These are phyloP conservation scores for Antrodiella citrinella DNA, from an alignment of 768 basidiomycete genomes.

Conservation along the genomic window DNA sequence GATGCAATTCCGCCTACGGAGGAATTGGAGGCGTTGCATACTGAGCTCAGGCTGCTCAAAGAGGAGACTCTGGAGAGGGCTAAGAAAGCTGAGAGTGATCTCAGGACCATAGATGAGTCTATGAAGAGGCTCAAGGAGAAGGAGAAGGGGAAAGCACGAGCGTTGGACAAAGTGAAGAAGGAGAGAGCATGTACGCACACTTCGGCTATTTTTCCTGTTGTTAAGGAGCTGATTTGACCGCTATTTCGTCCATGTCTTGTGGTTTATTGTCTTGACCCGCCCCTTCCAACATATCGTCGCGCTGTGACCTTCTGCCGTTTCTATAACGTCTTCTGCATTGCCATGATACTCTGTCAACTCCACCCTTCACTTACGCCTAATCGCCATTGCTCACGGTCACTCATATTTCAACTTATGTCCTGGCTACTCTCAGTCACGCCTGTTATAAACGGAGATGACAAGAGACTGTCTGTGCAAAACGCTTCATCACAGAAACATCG, in stretches of 20 bases:
- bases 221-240: background rate
- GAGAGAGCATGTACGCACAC: slow-evolving; percentile 65
- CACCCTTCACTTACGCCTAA: too few species aligned
- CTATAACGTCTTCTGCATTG: too few species aligned
- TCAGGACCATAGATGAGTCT: slow-evolving; percentile 66
- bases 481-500: slow-evolving; percentile 38
- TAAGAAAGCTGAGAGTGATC: slow-evolving; percentile 70
- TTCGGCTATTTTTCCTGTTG: background rate
- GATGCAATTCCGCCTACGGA: slow-evolving; percentile 64
- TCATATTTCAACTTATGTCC: too few species aligned
- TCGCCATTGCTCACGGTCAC: too few species aligned
- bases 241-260: slow-evolving; percentile 1
- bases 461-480: slow-evolving; percentile 23
- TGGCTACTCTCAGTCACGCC: slow-evolving; percentile 33
- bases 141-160: slow-evolving; percentile 67
- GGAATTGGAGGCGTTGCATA: slow-evolving; percentile 58
- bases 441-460: slow-evolving; percentile 38
- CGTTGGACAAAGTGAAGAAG: slow-evolving; percentile 60
- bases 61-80: slow-evolving; percentile 51
- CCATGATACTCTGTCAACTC: too few species aligned
- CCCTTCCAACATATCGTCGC: too few species aligned
- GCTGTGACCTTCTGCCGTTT: too few species aligned
- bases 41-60: slow-evolving; percentile 50
- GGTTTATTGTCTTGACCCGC: too few species aligned
- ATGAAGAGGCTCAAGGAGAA: slow-evolving; percentile 72